phyloP scores from a whole-genome alignment of 108 stramenopile species.

The Pseudonitzschia delicatissima region DNA sequence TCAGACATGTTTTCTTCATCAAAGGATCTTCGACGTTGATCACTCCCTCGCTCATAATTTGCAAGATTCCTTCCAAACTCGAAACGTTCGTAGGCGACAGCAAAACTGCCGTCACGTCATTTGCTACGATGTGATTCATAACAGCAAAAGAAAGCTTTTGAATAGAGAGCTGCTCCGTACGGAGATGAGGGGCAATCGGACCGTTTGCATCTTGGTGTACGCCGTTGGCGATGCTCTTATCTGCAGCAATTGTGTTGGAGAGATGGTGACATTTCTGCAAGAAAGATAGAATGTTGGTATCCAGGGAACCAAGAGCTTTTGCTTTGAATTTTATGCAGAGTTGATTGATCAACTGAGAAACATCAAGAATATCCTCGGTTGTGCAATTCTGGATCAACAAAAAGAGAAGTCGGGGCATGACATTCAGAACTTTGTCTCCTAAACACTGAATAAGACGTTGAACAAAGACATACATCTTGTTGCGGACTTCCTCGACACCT shows the following conservation, averaged over 20 bases:
- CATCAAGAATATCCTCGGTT: constrained; percentile 57
- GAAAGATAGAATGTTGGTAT: constrained; percentile 57
- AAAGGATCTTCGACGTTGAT: constrained; percentile 48
- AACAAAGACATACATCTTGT: constrained; percentile 50
- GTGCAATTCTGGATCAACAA: constrained; percentile 47
- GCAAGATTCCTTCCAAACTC: constrained; percentile 49
- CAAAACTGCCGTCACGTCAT: constrained; percentile 47
- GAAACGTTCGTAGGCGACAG: constrained; percentile 45
- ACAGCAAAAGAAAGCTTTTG: constrained; percentile 57
- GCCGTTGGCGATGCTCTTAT: not conserved
- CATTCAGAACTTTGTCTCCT: constrained; percentile 45
- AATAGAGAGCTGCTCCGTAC: constrained; percentile 66
- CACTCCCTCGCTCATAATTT: constrained; percentile 58
- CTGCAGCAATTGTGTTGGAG: constrained; percentile 14
- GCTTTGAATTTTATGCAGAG: constrained; percentile 66
- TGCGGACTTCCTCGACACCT: constrained; percentile 40
- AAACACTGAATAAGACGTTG: constrained; percentile 69
- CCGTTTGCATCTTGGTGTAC: constrained; percentile 5
- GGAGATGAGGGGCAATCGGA: constrained; percentile 44
- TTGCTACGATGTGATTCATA: constrained; percentile 49
- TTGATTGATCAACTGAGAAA: constrained; percentile 65
- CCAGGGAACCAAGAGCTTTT: constrained; percentile 43
- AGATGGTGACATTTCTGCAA: constrained; percentile 56
- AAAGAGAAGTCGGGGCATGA: constrained; percentile 51
- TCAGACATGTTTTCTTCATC: constrained; percentile 61